Percentiles rank a stretch among this genome's conserved stretches.
These are phyloP conservation scores for Thraustotheca clavata DNA, from an alignment of 352 stramenopile species.

Conservation along the genomic window DNA sequence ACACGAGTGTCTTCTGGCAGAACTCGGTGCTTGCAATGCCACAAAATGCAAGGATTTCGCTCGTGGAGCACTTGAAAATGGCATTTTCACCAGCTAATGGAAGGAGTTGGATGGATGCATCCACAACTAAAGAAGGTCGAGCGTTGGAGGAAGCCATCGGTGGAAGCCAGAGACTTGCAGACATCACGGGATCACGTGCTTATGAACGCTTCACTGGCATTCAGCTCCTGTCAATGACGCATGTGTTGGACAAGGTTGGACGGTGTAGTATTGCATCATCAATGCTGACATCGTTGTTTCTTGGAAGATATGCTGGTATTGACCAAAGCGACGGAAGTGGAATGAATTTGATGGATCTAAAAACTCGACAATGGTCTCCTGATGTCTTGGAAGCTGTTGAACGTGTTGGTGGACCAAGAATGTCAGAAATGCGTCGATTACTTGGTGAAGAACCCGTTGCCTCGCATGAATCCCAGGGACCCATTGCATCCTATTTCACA, in stretches of 20 bases:
- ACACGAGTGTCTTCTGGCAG: slow-evolving; percentile 71
- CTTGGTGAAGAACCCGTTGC: slow-evolving; percentile 37
- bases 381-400: slow-evolving; percentile 37
- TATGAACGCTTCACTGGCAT: slow-evolving; percentile 80
- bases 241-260: slow-evolving; percentile 31
- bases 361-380: slow-evolving; percentile 41
- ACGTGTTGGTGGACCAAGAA: slow-evolving; percentile 21
- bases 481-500: slow-evolving; percentile 52
- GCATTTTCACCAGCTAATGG: slow-evolving; percentile 53
- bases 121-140: slow-evolving; percentile 46
- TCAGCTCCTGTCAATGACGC: slow-evolving; percentile 44
- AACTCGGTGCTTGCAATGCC: slow-evolving; percentile 12
- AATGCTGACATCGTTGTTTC: slow-evolving; percentile 64
- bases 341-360: slow-evolving; percentile 79
- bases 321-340: slow-evolving; percentile 72
- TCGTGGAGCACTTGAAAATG: slow-evolving; percentile 16
- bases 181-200: slow-evolving; percentile 66
- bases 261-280: slow-evolving; percentile 56
- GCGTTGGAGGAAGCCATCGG: slow-evolving; percentile 49
- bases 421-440: slow-evolving; percentile 23
- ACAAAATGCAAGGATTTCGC: slow-evolving; percentile 24
- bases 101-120: slow-evolving; percentile 82
- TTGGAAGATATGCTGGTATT: slow-evolving; percentile 53
- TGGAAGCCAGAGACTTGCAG: slow-evolving; percentile 42
- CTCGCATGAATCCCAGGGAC: slow-evolving; percentile 38